Base-by-base conservation (phyloP, 306 rosid species). In the Medicago ruthenica region DNA sequence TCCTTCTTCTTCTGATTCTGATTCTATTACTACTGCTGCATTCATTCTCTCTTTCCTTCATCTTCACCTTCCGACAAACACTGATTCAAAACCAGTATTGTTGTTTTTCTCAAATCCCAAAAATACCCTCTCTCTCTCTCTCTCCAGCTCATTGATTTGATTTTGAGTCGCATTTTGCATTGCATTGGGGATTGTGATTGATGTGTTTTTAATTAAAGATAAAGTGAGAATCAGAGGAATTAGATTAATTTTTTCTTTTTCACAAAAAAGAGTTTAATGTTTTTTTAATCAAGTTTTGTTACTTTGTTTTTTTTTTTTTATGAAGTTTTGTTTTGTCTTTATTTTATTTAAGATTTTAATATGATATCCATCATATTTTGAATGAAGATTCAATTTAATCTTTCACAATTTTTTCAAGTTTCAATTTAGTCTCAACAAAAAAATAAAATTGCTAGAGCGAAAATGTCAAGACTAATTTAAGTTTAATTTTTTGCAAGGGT, bases 181-280 rank as follows among this genome's bases (percentile, higher is more conserved):
- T 66, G 81, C 36, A 27, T 79, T 71, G 81, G 36, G 34, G 68
- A 70, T 58, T 34, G 83, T 27, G 68, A 70, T 47, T 76, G 84
- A 77, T 75, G 87, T 81, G 87, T 75, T 83, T 80, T 78, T 63
- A 77, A 22, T 76, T 68, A 78, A 76, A 71, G 86, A 67, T 80
- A 80, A 78, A 83, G 83, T 39, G 55, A 67, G 71, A 69, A 66
- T 31, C 51, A 10, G 39, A 17, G 48, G 45, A 54, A 64, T 63
- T 55, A 55, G 3, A 11, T 58, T 58, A 5, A 4, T 58, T 22
- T 58, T 58, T 58, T 21, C 11, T 12, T 3, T 58, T 20, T 2
- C 8, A 11, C 1, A 5, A 21, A 58, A 21, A 48, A 27, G 4
- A 3, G 4, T 3, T 50, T n/a, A 40, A 3, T 59, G 22, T 50